Evolutionary conservation across 805 yeast genomes (phyloP), one percentile per base, ranked within the genome.

Genomic region (Nakazawaea wyomingensis): DNA sequence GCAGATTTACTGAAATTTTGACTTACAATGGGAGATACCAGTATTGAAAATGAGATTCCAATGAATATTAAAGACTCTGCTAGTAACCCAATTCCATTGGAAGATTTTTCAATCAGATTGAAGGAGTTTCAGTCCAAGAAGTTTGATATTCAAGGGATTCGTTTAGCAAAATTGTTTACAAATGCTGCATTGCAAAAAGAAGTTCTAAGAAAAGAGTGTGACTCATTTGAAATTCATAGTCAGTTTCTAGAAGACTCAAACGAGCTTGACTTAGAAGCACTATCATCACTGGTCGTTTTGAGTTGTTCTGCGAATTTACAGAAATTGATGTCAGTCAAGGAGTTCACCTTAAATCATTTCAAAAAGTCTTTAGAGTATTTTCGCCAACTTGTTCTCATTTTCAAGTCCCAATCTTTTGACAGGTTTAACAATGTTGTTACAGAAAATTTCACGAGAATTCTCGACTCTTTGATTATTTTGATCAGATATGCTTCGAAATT

Each of bases 351-450:
- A n/a, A 24, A 39, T 17, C 42, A 32, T 24, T 33, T 33, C 20
- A 32, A 33, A 20, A 39, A 33, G 20, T 14, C 36, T 17, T 24
- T 33, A 24, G 18, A 24, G 10, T 39, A 30, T 13, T 21, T 10
- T 19, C 11, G 5, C 16, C 37, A 33, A 10, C 16, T 31, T 6
- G n/a, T 33, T 8, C 16, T 30, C 9, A 17, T 39, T 6, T 8
- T 39, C 18, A 14, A 31, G 55, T 3, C 50, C 53, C 40, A 54
- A 54, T 26, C 8, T 5, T 37, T 37, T 9, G 52, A 53, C 39
- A 59, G 58, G 37, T 61, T 57, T 32, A 57, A 56, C 34, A 31
- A 26, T 4, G 4, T 35, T 4, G 16, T 24, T 39, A 59, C 19
- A 56, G 59, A 5, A 40, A 31, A 14, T 31, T 43, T 5, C 54